Percentiles rank a stretch among this genome's conserved stretches.
These are phyloP conservation scores for Hypocrella siamensis DNA, from an alignment of 2,329 filamentous ascomycete species.

Conservation along the genomic window DNA sequence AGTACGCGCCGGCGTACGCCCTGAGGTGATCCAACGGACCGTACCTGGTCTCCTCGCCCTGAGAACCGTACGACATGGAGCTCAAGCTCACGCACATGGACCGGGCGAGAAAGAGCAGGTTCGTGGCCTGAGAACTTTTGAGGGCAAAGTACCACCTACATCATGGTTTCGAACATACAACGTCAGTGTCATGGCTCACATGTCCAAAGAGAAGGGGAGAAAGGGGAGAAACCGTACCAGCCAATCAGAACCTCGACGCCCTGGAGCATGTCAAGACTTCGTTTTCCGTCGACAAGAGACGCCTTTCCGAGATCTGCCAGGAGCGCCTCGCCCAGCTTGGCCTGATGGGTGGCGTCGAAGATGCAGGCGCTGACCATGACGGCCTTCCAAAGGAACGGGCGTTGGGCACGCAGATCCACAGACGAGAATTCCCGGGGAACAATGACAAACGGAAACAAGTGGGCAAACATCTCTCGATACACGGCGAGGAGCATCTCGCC, in stretches of 20 bases:
- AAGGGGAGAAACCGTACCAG: constrained; percentile 22
- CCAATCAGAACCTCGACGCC: constrained; percentile 27
- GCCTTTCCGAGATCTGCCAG: constrained; percentile 25
- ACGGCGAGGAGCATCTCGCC: constrained; percentile 21
- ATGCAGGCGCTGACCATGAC: constrained; percentile 28
- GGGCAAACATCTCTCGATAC: constrained; percentile 18
- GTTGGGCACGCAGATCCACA: constrained; percentile 17
- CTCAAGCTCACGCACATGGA: constrained; percentile 28
- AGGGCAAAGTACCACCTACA: constrained; percentile 32
- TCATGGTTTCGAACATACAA: too few relatives aligned
- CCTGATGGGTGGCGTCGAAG: constrained; percentile 26
- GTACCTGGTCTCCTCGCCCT: constrained; percentile 12
- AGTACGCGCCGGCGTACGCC: constrained; percentile 33
- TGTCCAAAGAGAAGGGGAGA: too few relatives aligned
- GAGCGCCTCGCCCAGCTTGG: constrained; percentile 25
- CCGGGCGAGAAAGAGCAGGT: constrained; percentile 30
- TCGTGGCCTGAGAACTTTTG: constrained; percentile 32
- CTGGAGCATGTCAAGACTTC: constrained; percentile 30
- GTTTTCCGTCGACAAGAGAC: constrained; percentile 23
- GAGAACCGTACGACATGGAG: constrained; percentile 10
- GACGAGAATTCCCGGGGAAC: constrained; percentile 21
- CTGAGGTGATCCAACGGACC: constrained; percentile 26
- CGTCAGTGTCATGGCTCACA: too few relatives aligned
- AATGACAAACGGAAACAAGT: constrained; percentile 29
- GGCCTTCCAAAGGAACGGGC: constrained; percentile 33